Conservation (phyloP, 805 yeast species). For the Nakazawaea ernobii region DNA sequence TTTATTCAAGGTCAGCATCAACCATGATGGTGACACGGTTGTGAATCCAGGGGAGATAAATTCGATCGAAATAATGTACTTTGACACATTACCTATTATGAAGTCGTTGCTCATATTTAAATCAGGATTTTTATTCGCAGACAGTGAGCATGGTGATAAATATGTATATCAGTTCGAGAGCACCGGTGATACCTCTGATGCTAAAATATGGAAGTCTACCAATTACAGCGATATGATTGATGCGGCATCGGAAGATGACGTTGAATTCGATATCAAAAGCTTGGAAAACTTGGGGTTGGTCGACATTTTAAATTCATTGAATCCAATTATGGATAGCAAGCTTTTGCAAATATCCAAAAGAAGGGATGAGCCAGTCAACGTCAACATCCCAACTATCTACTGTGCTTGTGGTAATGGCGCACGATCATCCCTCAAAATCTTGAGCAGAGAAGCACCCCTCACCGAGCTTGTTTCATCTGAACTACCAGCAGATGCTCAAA, state of each 20-base stretch:
- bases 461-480: conserved; percentile 68
- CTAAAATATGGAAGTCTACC: conserved; percentile 25
- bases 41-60: conserved; percentile 30
- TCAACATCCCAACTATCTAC: conserved; percentile 34
- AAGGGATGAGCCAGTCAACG: conserved; percentile 18
- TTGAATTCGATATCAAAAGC: conserved; percentile 25
- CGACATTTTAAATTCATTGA: conserved; percentile 40
- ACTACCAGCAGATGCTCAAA: conserved; percentile 58
- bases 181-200: conserved; percentile 51
- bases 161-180: conserved; percentile 72
- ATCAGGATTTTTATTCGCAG: conserved; percentile 72
- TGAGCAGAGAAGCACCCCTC: conserved; percentile 54
- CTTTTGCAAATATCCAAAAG: conserved; percentile 22
- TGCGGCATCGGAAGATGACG: conserved; percentile 7
- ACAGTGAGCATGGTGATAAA: conserved; percentile 58
- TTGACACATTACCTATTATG: conserved; percentile 69
- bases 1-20: conserved; percentile 58
- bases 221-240: conserved; percentile 30
- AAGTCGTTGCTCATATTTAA: conserved; percentile 53
- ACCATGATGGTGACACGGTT: conserved; percentile 34
- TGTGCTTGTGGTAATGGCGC: conserved; percentile 37
- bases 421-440: conserved; percentile 39
- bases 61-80: conserved; percentile 51
- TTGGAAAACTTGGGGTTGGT: conserved; percentile 56
- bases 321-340: conserved; percentile 46